Percentiles rank a stretch among this genome's conserved stretches.
Evolutionary conservation across 257 asterid species (phyloP).

Genomic region (Striga asiatica): DNA sequence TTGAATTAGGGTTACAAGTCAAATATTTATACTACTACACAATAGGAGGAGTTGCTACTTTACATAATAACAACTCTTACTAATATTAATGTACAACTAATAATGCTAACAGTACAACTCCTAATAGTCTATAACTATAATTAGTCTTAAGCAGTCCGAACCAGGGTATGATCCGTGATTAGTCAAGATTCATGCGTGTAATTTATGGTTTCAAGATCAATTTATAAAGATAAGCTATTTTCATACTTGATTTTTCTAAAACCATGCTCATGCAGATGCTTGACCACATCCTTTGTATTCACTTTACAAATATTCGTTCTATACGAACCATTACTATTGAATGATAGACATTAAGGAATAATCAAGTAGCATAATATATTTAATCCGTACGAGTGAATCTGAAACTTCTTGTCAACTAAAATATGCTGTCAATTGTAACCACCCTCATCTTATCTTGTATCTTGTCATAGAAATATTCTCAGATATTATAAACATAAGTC

Average conservation of each 20-base stretch:
- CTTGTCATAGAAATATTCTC: slow-evolving; percentile 11
- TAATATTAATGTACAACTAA: too few species aligned
- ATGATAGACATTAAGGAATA: slow-evolving; percentile 19
- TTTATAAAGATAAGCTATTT: neutral
- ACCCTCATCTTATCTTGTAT: slow-evolving; percentile 19
- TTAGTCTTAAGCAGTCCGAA: too few species aligned
- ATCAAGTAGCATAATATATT: slow-evolving; percentile 11
- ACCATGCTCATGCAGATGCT: slow-evolving; percentile 3
- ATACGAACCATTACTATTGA: neutral
- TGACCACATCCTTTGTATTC: neutral
- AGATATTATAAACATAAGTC: slow-evolving; percentile 4
- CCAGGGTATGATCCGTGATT: too few species aligned
- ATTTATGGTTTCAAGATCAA: too few species aligned
- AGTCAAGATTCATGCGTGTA: too few species aligned
- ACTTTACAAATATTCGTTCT: neutral
- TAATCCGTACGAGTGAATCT: slow-evolving; percentile 24
- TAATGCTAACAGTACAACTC: too few species aligned
- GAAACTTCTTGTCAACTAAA: slow-evolving; percentile 20
- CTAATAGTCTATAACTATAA: too few species aligned
- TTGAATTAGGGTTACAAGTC: too few species aligned
- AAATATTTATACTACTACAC: too few species aligned
- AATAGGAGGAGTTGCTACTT: too few species aligned
- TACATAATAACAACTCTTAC: too few species aligned
- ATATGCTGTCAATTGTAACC: slow-evolving; percentile 16
- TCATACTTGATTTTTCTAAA: neutral